phyloP scores from a whole-genome alignment of 2,329 filamentous ascomycete species.

The Thelonectria rubi region DNA sequence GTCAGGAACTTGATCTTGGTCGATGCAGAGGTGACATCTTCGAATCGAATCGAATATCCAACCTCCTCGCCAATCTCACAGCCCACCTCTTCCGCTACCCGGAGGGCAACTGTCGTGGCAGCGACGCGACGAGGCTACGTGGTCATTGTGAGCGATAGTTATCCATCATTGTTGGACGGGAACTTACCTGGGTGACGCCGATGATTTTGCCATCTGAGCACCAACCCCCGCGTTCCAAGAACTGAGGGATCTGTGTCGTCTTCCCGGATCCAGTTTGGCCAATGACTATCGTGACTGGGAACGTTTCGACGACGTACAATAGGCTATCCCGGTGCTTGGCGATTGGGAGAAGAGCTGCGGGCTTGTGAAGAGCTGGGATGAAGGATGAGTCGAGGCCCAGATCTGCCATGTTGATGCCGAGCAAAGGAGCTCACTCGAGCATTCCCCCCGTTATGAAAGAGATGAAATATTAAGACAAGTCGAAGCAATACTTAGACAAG shows the following conservation, averaged over 20 bases:
- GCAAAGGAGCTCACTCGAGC: not conserved
- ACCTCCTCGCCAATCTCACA: slow-evolving; percentile 90
- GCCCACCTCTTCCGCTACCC: slow-evolving; percentile 89
- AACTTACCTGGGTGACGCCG: slow-evolving; percentile 83
- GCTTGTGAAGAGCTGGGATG: slow-evolving; percentile 88
- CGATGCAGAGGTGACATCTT: slow-evolving; percentile 85
- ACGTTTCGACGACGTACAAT: slow-evolving; percentile 86
- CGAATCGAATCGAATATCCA: slow-evolving; percentile 91
- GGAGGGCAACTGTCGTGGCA: slow-evolving; percentile 85
- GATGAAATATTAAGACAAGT: not conserved
- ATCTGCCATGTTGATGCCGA: slow-evolving; percentile 57
- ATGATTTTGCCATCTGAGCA: slow-evolving; percentile 83
- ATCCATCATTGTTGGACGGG: slow-evolving; percentile 22
- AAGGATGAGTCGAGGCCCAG: slow-evolving; percentile 66
- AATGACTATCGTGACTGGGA: slow-evolving; percentile 86
- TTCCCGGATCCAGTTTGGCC: slow-evolving; percentile 96
- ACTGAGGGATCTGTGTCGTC: slow-evolving; percentile 95
- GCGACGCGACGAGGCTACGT: slow-evolving; percentile 85
- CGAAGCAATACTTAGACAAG: not conserved
- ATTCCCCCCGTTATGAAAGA: not conserved
- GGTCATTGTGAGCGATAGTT: slow-evolving; percentile 26
- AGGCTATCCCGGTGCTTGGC: slow-evolving; percentile 81
- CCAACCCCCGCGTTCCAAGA: slow-evolving; percentile 88
- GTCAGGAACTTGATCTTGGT: slow-evolving; percentile 96
- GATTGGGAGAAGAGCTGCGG: slow-evolving; percentile 84